Base-by-base conservation (phyloP, 345 rosid species). In the Salix suchowensis region DNA sequence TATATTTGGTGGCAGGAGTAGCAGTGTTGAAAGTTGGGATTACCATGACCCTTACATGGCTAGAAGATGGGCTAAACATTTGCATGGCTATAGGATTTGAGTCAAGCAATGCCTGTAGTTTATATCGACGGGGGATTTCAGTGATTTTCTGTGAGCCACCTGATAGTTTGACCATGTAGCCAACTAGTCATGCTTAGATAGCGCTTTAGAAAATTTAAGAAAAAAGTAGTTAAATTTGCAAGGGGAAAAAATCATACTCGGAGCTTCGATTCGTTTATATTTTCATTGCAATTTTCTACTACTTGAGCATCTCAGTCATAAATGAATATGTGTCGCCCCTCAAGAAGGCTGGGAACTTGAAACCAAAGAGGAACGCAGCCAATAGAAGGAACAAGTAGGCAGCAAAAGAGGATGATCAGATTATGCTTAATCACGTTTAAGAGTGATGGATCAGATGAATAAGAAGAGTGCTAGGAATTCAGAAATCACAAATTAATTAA, bases 41-140 rank as follows among this genome's bases (percentile, higher is more conserved):
- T 90, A 87, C 80, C 93, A 86, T 79, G 90, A 90, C 70, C 94
- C 90, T 72, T 84, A 82, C 84, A 87, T 93, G 94, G 96, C 93
- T 39, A 88, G 93, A 86, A 82, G 97, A 79, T 93, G 96, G 96
- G 91, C 94, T 39, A 93, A 90, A 80, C 92, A 88, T 80, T 86
- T 93, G 84, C 92, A 89, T 79, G 93, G 89, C 60, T 91, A 88
- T 72, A 85, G 91, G 83, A 81, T 89, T 70, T 84, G 82, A 85
- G 77, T 54, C 28, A 66, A 71, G 60, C 66, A 61, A 52, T 32
- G 67, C 69, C 18, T 28, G 32, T 67, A 34, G 75, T 79, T 83
- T 26, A 66, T 66, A 48, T 75, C 72, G 70, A 48, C 65, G 26
- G 42, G 76, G 67, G 73, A 64, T 60, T 68, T 64, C 74, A 67